Base-by-base conservation (phyloP, 192 early-diverging fungal genomes). In the Backusella australiensis region DNA sequence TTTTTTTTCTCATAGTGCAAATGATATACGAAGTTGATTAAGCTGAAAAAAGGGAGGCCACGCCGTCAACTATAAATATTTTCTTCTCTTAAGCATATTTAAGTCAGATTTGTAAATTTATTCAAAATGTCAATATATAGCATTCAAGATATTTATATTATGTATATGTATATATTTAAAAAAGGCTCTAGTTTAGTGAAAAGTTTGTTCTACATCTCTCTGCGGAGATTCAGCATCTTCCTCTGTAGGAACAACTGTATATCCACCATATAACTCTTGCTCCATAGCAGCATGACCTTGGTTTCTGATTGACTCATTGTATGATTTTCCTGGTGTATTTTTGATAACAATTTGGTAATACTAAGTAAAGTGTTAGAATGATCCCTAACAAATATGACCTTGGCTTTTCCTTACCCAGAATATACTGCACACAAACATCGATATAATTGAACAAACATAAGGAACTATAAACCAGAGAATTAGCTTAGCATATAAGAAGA, bases 281-380 rank as follows among this genome's bases (percentile, higher is more conserved):
- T 73, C 77, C 17, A 78, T 49, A 15, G 65, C 77, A 6, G 53
- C 39, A 15, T 41, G 68, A 1, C 77, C 77, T 46, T 74, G 41
- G 15, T 69, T 21, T 26, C 67, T 26, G 34, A 78, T 78, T 3
- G 73, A 69, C 53, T 78, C 44, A 23, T 78, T 78, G 17, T 78
- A 78, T 34, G 77, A 78, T 36, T 78, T 74, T 23, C 67, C 44
- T 42, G 77, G 77, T 36, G 71, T 78, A 35, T 78, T 66, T 42
- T 70, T 68, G 32, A 78, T 53, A 1, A 78, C 23, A 5, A 78
- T 73, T 59, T 78, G 77, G 34, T 70, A 63, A 29, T 74, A 74
- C 77, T 78, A 39, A 0, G 42, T 26, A 71, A 14, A 26, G 26
- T 49, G 11, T 72, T 72, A 75, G 7, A 21, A 34, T 23, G 36